These are phyloP conservation scores for Dactylellina leptospora DNA, from an alignment of 2,329 filamentous ascomycete species.

Conservation along the genomic window DNA sequence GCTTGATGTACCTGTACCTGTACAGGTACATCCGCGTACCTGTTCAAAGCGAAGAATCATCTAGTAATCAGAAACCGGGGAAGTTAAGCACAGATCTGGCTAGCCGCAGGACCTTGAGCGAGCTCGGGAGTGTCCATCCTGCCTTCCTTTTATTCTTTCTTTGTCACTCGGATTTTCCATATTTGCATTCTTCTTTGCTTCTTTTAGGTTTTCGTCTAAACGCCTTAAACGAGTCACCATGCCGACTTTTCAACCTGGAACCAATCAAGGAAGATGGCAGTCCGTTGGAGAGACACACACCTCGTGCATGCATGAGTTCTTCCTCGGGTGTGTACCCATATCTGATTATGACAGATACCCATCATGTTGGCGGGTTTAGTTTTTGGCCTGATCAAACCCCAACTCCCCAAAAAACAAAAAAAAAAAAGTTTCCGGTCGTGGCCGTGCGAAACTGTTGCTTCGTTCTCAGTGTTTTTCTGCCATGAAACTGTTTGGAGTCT, in stretches of 20 bases:
- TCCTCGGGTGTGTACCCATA: constrained; percentile 24
- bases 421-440: constrained; percentile 29
- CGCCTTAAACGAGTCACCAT: constrained; percentile 38
- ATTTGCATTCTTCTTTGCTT: constrained; percentile 16
- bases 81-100: constrained; percentile 14
- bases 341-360: constrained; percentile 10
- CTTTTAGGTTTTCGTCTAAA: constrained; percentile 35
- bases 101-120: constrained; percentile 4
- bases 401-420: too few species aligned
- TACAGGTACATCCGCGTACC: too few species aligned
- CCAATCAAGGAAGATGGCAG: constrained; percentile 25
- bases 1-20: background rate
- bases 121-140: constrained; percentile 15
- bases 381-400: background rate
- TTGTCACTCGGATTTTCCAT: background rate
- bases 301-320: constrained; percentile 30
- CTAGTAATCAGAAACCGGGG: constrained; percentile 10
- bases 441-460: constrained; percentile 10
- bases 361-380: background rate
- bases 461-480: constrained; percentile 6
- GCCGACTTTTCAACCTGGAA: constrained; percentile 1
- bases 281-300: constrained; percentile 1
- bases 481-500: constrained; percentile 35
- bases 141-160: background rate
- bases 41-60: background rate